A percentile compares a stretch with the other conserved stretches of the same genome.
Conservation (phyloP, 257 asterid genomes). For the Anisodus tanguticus region DNA sequence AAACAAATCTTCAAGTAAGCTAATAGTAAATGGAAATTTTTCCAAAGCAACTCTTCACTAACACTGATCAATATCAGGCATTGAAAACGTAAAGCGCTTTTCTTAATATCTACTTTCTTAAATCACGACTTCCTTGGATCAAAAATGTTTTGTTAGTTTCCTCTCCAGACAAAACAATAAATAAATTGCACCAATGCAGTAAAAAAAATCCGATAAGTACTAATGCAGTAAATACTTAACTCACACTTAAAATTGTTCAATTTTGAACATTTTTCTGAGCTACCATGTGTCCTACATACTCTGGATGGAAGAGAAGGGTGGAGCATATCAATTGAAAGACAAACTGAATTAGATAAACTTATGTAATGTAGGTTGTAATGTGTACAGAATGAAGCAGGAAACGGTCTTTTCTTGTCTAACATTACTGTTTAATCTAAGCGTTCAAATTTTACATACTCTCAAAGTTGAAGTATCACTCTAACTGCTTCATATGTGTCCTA, state of each 20-base stretch:
- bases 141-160: background rate
- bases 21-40: background rate
- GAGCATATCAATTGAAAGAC: background rate
- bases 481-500: background rate
- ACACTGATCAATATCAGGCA: background rate
- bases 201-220: too few species aligned
- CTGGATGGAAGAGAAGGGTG: background rate
- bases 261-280: background rate
- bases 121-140: background rate
- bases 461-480: background rate
- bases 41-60: background rate
- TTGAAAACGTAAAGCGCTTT: background rate
- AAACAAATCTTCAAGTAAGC: background rate
- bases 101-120: conserved; percentile 1
- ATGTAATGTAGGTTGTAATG: background rate
- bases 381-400: background rate
- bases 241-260: background rate
- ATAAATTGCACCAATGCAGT: background rate
- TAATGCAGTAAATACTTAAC: background rate
- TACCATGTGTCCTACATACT: background rate
- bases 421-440: background rate
- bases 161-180: background rate
- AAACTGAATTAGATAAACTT: background rate
- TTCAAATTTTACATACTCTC: background rate
- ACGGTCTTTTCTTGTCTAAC: background rate